Base-by-base conservation (phyloP, 768 basidiomycete genomes). In the Tylopilus intermedius region DNA sequence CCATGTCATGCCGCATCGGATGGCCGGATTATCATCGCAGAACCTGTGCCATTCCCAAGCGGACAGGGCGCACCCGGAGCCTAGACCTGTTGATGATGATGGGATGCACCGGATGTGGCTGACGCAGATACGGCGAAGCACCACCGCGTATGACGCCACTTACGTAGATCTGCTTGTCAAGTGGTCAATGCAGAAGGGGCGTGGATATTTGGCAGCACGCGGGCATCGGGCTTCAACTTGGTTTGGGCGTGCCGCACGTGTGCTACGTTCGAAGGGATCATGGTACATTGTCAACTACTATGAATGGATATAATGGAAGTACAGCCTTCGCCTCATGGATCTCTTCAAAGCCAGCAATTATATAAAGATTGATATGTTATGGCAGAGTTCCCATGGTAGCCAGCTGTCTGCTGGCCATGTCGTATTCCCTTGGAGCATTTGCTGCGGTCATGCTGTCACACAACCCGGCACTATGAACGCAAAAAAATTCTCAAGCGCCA, bases 21-120 rank as follows among this genome's bases (percentile, higher is more conserved):
- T 6, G 15, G 50, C 39, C 43, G 41, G 43, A 26, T 33, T 35
- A 59, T 35, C 24, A 33, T 35, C 45, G 14, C 32, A 47, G 15
- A 22, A 40, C n/a, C 35, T 21, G 52, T 51, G 35, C n/a, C 8
- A n/a, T 47, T 47, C 37, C 38, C 37, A 58, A 33, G 42, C 21
- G 37, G 51, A 48, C 21, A 47, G 37, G 38, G 42, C 32, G 8
- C 10, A 37, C n/a, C 37, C 42, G 57, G 39, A 15, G 30, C 29
- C 30, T 15, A 38, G 44, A 46, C 45, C 24, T n/a, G n/a, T n/a
- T n/a, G n/a, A n/a, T n/a, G n/a, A n/a, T n/a, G n/a, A n/a, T n/a
- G n/a, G n/a, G n/a, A n/a, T n/a, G n/a, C n/a, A n/a, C n/a, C n/a
- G n/a, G n/a, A n/a, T n/a, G n/a, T n/a, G n/a, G n/a, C n/a, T n/a